A percentile compares a stretch with the other conserved stretches of the same genome.
Conservation (phyloP, 148 eudicot species). For the Polygonum maritimum region DNA sequence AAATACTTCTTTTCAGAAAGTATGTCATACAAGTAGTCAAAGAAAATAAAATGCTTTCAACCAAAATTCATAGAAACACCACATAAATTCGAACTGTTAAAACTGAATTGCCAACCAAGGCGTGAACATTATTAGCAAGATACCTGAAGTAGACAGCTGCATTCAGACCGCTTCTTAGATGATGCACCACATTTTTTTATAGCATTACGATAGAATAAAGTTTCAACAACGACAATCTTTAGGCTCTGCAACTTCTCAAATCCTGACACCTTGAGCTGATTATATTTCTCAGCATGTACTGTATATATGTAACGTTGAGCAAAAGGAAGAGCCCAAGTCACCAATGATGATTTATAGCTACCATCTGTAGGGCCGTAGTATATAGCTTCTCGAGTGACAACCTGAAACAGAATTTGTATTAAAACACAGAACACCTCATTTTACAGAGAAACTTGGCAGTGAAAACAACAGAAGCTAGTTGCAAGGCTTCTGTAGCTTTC, state of each 20-base stretch:
- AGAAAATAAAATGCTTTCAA: no score
- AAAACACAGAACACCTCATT: not conserved
- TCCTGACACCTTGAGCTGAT: conserved; percentile 54
- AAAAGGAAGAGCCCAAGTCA: conserved; percentile 85
- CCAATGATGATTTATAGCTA: conserved; percentile 49
- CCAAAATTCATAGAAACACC: no score
- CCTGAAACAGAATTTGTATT: conserved; percentile 30
- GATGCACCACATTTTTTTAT: conserved; percentile 39
- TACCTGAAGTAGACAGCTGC: conserved; percentile 86
- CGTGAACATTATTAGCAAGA: not conserved
- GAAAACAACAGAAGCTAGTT: not conserved
- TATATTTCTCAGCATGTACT: conserved; percentile 51
- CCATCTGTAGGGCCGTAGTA: conserved; percentile 51
- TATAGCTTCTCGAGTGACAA: conserved; percentile 82
- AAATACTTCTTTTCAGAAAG: no score
- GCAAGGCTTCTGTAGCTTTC: not conserved
- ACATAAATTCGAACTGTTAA: no score
- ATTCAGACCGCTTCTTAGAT: conserved; percentile 53
- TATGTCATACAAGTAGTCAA: no score
- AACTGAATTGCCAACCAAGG: no score
- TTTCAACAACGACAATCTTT: conserved; percentile 60
- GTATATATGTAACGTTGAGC: conserved; percentile 77
- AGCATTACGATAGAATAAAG: conserved; percentile 61
- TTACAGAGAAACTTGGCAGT: not conserved
- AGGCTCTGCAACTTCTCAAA: conserved; percentile 30